phyloP scores from a whole-genome alignment of 2,329 filamentous ascomycete genomes.

The Fusarium sacchari region DNA sequence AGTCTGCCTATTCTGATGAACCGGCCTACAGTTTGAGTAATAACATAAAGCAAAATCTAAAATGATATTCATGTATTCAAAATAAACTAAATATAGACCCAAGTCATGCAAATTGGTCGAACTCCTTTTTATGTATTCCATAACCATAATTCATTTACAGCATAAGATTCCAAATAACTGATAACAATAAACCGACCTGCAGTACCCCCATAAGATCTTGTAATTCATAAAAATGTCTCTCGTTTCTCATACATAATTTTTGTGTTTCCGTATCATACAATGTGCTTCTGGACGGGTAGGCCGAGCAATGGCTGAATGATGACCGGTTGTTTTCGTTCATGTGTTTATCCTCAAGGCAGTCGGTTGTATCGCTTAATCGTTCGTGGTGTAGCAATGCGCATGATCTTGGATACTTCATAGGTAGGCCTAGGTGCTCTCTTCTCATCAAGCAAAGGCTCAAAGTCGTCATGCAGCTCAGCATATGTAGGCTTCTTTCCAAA shows the following conservation, averaged over 20 bases:
- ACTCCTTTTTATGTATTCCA: not conserved
- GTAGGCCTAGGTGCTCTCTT: conserved; percentile 45
- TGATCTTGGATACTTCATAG: conserved; percentile 54
- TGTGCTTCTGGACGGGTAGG: too few species aligned
- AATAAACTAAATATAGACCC: not conserved
- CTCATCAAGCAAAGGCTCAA: conserved; percentile 38
- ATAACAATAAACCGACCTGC: not conserved
- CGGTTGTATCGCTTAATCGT: conserved; percentile 52
- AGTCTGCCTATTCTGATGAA: not conserved
- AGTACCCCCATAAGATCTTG: not conserved
- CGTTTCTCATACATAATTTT: not conserved
- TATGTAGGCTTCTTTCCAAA: conserved; percentile 9
- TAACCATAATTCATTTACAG: not conserved
- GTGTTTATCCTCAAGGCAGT: not conserved
- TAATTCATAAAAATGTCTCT: not conserved
- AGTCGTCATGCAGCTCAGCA: conserved; percentile 26
- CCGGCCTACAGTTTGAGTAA: not conserved
- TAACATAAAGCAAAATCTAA: too few species aligned
- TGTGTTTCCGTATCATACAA: not conserved
- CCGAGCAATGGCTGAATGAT: not conserved
- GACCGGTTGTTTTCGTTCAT: not conserved
- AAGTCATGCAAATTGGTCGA: not conserved
- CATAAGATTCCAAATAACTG: not conserved
- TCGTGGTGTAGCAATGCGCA: conserved; percentile 54
- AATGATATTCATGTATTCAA: not conserved